Evolutionary conservation across 495 filamentous ascomycete genomes (phyloP).

Genomic region (Lentithecium fluviatile): DNA sequence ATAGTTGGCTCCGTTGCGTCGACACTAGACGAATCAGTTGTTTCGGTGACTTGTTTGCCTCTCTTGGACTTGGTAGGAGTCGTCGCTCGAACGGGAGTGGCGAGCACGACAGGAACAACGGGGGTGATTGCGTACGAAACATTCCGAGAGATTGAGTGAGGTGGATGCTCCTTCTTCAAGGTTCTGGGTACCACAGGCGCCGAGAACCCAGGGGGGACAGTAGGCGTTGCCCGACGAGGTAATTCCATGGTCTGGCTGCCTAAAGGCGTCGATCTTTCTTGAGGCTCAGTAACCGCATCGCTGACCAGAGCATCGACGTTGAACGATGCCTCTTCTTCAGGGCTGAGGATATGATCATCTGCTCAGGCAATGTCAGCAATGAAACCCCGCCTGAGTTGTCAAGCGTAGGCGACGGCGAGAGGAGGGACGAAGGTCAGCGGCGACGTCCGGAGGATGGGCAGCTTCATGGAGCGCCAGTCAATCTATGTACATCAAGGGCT

Average conservation of each 20-base stretch:
- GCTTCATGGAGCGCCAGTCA: not conserved
- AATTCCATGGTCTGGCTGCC: conserved; percentile 45
- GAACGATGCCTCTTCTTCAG: conserved; percentile 54
- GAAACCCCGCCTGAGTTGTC: no score
- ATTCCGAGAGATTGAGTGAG: conserved; percentile 23
- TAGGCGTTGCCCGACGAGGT: conserved; percentile 54
- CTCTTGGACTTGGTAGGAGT: conserved; percentile 19
- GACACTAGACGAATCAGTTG: not conserved
- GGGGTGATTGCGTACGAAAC: conserved; percentile 17
- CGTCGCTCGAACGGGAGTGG: conserved; percentile 15
- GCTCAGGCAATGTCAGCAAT: conserved; percentile 37
- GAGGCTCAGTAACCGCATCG: conserved; percentile 42
- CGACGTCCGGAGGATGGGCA: conserved; percentile 18
- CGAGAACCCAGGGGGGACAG: conserved; percentile 66
- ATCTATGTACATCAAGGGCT: conserved; percentile 24
- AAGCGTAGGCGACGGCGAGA: not conserved
- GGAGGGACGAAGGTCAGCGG: not conserved
- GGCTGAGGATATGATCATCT: conserved; percentile 55
- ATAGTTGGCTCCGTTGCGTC: not conserved
- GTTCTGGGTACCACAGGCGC: conserved; percentile 50
- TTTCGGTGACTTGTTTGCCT: not conserved
- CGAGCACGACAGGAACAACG: conserved; percentile 31
- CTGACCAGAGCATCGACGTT: conserved; percentile 60
- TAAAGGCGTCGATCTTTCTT: conserved; percentile 42
- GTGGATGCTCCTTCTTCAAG: conserved; percentile 2